phyloP scores from a whole-genome alignment of 2,329 filamentous ascomycete genomes.

The Reticulascus tulasneorum region DNA sequence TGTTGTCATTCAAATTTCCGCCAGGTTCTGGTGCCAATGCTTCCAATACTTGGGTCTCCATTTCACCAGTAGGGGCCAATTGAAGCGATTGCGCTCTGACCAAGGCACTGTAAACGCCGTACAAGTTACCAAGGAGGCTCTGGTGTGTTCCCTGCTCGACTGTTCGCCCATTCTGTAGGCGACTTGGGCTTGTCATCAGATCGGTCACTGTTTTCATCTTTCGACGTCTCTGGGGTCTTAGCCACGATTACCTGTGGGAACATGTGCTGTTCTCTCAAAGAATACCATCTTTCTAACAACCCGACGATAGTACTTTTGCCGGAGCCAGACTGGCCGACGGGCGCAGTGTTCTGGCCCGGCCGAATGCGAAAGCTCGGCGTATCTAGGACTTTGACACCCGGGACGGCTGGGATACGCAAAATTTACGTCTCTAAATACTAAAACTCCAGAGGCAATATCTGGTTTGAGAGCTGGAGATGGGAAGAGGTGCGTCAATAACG shows the following conservation, averaged over 20 bases:
- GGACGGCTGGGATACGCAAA: constrained; percentile 26
- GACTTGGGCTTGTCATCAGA: constrained; percentile 2
- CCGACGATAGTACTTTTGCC: constrained; percentile 41
- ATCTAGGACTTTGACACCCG: constrained; percentile 27
- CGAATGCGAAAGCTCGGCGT: constrained; percentile 20
- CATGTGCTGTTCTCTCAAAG: constrained; percentile 13
- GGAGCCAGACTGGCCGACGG: constrained; percentile 40
- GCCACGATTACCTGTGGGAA: constrained; percentile 5
- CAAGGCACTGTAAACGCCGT: constrained; percentile 18
- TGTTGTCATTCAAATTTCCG: no score
- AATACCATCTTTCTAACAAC: constrained; percentile 37
- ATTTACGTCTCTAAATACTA: constrained; percentile 16
- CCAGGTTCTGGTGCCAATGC: no score
- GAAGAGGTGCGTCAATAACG: constrained; percentile 23
- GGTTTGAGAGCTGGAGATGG: constrained; percentile 18
- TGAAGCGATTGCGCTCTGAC: constrained; percentile 19
- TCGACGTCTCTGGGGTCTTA: background rate
- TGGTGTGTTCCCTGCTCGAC: constrained; percentile 32
- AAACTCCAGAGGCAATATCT: constrained; percentile 12
- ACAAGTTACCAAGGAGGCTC: constrained; percentile 12
- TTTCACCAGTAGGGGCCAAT: constrained; percentile 1
- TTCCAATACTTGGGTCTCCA: background rate
- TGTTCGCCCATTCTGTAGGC: constrained; percentile 36
- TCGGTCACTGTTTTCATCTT: constrained; percentile 1
- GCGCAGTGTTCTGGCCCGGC: constrained; percentile 24